phyloP scores from a whole-genome alignment of 768 basidiomycete genomes.

The Hypholoma sublateritium region DNA sequence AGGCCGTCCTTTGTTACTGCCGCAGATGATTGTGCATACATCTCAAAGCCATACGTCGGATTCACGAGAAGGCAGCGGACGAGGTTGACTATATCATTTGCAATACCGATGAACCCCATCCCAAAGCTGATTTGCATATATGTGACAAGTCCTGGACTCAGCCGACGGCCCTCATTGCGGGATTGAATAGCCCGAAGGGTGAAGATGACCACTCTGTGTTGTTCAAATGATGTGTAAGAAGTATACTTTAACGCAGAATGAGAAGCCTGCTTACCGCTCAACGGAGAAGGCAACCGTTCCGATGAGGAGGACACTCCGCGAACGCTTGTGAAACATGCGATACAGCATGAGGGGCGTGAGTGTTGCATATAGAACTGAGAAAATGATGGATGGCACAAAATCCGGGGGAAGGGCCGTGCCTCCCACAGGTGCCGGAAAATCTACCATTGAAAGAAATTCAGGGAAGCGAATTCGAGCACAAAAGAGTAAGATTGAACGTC shows the following conservation, averaged over 20 bases:
- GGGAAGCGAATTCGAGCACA: no score
- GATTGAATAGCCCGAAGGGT: conserved; percentile 29
- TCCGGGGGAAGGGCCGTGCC: conserved; percentile 22
- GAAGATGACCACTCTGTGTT: conserved; percentile 28
- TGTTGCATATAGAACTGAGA: conserved; percentile 36
- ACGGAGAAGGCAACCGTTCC: conserved; percentile 32
- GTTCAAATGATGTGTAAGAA: not conserved
- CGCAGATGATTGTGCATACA: conserved; percentile 25
- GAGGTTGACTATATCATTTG: conserved; percentile 33
- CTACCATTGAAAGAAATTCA: not conserved
- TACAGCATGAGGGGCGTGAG: conserved; percentile 35
- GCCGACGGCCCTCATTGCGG: conserved; percentile 10
- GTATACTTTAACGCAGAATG: not conserved
- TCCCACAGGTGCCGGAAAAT: conserved; percentile 4
- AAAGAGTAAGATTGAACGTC: no score
- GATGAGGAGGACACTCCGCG: conserved; percentile 34
- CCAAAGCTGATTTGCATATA: conserved; percentile 32
- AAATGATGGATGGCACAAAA: conserved; percentile 44
- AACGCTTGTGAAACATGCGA: conserved; percentile 31
- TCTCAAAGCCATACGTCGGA: conserved; percentile 34
- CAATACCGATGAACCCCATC: conserved; percentile 32
- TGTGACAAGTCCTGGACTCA: conserved; percentile 22
- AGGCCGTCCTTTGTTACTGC: conserved; percentile 22
- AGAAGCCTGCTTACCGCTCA: conserved; percentile 31
- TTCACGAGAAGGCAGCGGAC: conserved; percentile 39